Conservation (phyloP, 306 rosid species). For the Cucumis hystrix region DNA sequence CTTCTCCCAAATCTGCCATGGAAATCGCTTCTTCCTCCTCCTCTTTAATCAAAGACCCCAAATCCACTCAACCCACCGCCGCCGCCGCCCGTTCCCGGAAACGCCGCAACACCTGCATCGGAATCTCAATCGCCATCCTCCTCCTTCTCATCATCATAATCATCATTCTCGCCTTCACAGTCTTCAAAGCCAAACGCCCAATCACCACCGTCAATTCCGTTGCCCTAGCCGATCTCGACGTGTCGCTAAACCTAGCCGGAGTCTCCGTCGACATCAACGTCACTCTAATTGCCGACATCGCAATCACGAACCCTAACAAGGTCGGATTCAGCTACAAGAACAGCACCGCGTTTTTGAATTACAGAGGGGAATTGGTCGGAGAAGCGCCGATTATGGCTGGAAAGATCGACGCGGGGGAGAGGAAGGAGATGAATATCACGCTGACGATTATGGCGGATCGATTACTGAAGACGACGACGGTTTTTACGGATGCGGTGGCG, state of each 20-base stretch:
- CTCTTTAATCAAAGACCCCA: not conserved
- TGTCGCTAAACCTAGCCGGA: slow-evolving; percentile 5
- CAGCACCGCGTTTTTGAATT: slow-evolving; percentile 28
- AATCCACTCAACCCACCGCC: not conserved
- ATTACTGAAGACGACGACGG: slow-evolving; percentile 12
- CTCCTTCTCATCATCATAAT: not conserved
- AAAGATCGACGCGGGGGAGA: slow-evolving; percentile 19
- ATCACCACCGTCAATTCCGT: slow-evolving; percentile 12
- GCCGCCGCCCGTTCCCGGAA: not conserved
- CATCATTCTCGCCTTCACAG: slow-evolving; percentile 29
- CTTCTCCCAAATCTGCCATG: not conserved
- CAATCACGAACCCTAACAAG: slow-evolving; percentile 40
- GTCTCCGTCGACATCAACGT: slow-evolving; percentile 23
- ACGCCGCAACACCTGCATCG: slow-evolving; percentile 15
- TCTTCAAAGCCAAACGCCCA: slow-evolving; percentile 36
- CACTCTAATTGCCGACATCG: slow-evolving; percentile 20
- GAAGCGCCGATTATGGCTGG: slow-evolving; percentile 31
- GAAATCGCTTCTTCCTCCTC: not conserved
- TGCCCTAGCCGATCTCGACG: slow-evolving; percentile 16
- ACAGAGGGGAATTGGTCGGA: slow-evolving; percentile 47
- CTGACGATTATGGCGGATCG: slow-evolving; percentile 49
- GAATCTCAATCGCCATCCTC: not conserved
- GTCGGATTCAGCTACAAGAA: slow-evolving; percentile 27
- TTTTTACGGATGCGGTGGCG: slow-evolving; percentile 17
- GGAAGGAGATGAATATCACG: slow-evolving; percentile 20